These are phyloP conservation scores for Articulospora tetracladia DNA, from an alignment of 495 filamentous ascomycete species.

Conservation along the genomic window DNA sequence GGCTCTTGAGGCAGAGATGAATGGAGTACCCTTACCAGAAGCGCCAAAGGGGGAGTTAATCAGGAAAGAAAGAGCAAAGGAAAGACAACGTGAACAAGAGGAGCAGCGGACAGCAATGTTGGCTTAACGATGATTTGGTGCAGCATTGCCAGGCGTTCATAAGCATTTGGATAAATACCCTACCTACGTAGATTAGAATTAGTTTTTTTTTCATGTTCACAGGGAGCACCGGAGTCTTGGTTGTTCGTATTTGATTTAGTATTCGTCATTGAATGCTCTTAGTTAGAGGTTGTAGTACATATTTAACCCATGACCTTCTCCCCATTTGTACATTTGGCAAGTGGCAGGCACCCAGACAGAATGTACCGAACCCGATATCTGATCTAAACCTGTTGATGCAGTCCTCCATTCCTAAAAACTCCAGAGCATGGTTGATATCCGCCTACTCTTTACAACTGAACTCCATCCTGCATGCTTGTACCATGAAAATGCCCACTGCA, in stretches of 20 bases:
- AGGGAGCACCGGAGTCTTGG: too few species aligned
- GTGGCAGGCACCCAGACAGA: too few species aligned
- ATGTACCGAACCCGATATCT: too few species aligned
- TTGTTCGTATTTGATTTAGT: neutral
- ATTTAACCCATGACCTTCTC: too few species aligned
- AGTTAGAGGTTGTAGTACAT: too few species aligned
- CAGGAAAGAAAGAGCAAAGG: constrained; percentile 38
- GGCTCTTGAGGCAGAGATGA: constrained; percentile 66
- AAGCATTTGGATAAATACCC: constrained; percentile 10
- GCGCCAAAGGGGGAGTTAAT: constrained; percentile 45
- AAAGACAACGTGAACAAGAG: constrained; percentile 33
- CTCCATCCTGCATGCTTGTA: too few species aligned
- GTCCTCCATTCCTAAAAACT: too few species aligned
- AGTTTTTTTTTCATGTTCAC: neutral
- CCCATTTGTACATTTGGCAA: too few species aligned
- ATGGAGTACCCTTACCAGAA: constrained; percentile 28
- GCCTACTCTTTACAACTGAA: too few species aligned
- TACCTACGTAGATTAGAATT: neutral
- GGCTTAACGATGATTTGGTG: constrained; percentile 28
- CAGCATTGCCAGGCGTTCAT: constrained; percentile 18
- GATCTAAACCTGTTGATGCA: too few species aligned
- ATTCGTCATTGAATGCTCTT: neutral
- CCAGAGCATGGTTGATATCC: too few species aligned
- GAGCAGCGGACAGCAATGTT: constrained; percentile 39
- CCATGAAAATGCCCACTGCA: too few species aligned